A percentile compares a stretch with the other conserved stretches of the same genome.
These are phyloP conservation scores for Fusarium falciforme DNA, from an alignment of 2,329 filamentous ascomycete species.

Conservation along the genomic window DNA sequence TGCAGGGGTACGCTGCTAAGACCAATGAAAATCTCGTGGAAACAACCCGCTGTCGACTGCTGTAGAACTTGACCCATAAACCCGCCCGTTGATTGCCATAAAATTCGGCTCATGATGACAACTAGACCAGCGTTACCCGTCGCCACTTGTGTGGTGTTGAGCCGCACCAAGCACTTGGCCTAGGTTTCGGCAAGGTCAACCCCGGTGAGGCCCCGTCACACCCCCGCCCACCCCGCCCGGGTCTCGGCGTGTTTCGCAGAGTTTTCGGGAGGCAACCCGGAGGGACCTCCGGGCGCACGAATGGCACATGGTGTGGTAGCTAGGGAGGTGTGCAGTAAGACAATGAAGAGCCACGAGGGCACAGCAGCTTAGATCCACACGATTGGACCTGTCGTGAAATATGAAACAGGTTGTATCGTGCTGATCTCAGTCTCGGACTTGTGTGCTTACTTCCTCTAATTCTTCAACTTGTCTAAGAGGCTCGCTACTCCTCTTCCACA, in stretches of 20 bases:
- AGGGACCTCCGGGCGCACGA: slow-evolving; percentile 13
- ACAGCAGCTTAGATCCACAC: neutral
- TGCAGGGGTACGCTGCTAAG: slow-evolving; percentile 24
- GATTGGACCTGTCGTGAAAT: neutral
- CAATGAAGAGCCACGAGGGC: neutral
- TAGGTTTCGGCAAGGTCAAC: slow-evolving; percentile 22
- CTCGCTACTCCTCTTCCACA: neutral
- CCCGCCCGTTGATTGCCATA: neutral
- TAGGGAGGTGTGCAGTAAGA: neutral
- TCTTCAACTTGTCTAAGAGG: neutral
- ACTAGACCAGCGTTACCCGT: slow-evolving; percentile 31
- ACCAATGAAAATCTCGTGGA: slow-evolving; percentile 30
- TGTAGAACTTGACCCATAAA: slow-evolving; percentile 23
- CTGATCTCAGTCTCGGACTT: neutral
- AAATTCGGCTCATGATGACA: slow-evolving; percentile 28
- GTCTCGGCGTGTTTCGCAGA: slow-evolving; percentile 32
- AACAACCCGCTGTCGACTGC: slow-evolving; percentile 13
- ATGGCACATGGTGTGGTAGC: neutral
- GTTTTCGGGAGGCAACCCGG: slow-evolving; percentile 20
- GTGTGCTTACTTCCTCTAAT: neutral
- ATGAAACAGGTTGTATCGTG: neutral
- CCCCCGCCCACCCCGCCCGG: slow-evolving; percentile 27
- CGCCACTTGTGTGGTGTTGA: slow-evolving; percentile 38
- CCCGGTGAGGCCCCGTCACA: slow-evolving; percentile 29
- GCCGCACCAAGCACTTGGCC: slow-evolving; percentile 7